Conservation (phyloP, 345 rosid genomes). For the Balakata baccata region DNA sequence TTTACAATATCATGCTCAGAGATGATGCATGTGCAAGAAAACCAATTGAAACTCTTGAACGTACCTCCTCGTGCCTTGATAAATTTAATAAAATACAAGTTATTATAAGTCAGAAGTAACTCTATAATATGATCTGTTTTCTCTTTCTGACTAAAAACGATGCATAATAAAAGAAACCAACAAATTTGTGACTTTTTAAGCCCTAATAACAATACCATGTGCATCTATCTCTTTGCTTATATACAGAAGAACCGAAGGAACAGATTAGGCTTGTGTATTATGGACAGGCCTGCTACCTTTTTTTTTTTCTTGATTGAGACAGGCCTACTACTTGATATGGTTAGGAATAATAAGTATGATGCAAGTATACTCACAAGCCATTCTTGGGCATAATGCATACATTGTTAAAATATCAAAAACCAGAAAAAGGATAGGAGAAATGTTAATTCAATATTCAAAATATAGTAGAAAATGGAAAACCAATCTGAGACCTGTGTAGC, state of each 20-base stretch:
- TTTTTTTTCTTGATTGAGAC: too few species aligned
- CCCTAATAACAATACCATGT: neutral
- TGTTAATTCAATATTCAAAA: too few species aligned
- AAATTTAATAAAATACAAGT: constrained; percentile 53
- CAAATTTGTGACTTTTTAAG: neutral
- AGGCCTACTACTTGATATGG: neutral
- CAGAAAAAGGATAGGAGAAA: too few species aligned
- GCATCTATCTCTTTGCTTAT: neutral
- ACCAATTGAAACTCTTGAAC: constrained; percentile 14
- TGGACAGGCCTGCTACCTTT: neutral
- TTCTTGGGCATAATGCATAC: constrained; percentile 90
- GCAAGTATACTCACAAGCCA: constrained; percentile 79
- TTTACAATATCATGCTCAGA: neutral
- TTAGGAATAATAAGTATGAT: neutral
- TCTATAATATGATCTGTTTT: neutral
- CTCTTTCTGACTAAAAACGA: neutral
- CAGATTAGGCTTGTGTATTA: neutral
- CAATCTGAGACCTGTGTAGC: too few species aligned
- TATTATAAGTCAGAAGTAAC: neutral
- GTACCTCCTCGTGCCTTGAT: constrained; percentile 81
- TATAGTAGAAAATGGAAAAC: too few species aligned
- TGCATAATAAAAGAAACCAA: neutral
- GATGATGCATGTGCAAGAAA: neutral
- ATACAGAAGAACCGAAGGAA: neutral
- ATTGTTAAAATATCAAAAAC: too few species aligned